These are phyloP conservation scores for Lathyrus tuberosus DNA, from an alignment of 306 rosid species.

Conservation along the genomic window DNA sequence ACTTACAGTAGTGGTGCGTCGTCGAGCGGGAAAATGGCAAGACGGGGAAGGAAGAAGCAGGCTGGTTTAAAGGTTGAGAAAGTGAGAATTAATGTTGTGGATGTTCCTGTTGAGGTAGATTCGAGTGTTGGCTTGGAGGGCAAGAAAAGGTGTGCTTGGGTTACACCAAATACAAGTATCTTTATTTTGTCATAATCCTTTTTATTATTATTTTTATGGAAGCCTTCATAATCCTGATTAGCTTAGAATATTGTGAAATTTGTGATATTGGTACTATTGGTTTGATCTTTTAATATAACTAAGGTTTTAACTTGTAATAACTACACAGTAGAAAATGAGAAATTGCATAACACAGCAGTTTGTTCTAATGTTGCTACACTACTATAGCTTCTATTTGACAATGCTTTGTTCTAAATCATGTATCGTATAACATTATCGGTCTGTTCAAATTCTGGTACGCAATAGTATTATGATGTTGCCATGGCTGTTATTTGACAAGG, in stretches of 20 bases:
- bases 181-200: conserved; percentile 3
- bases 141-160: conserved; percentile 87
- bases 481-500: too few species aligned
- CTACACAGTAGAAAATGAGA: too few species aligned
- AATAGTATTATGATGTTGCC: too few species aligned
- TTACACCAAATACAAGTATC: conserved; percentile 69
- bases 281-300: too few species aligned
- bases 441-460: too few species aligned
- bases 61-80: conserved; percentile 44
- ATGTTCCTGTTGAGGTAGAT: conserved; percentile 40
- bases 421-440: too few species aligned
- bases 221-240: not conserved
- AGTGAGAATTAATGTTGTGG: conserved; percentile 44
- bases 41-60: conserved; percentile 56
- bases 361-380: too few species aligned
- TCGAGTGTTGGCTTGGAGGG: conserved; percentile 53
- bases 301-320: too few species aligned
- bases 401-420: too few species aligned
- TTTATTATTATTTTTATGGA: too few species aligned
- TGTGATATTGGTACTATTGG: conserved; percentile 32
- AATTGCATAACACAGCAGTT: too few species aligned
- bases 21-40: conserved; percentile 54
- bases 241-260: not conserved
- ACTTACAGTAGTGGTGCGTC: conserved; percentile 61
- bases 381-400: too few species aligned